Evolutionary conservation across 2,329 filamentous ascomycete species (phyloP).

Genomic region (Aspergillus novoparasiticus): DNA sequence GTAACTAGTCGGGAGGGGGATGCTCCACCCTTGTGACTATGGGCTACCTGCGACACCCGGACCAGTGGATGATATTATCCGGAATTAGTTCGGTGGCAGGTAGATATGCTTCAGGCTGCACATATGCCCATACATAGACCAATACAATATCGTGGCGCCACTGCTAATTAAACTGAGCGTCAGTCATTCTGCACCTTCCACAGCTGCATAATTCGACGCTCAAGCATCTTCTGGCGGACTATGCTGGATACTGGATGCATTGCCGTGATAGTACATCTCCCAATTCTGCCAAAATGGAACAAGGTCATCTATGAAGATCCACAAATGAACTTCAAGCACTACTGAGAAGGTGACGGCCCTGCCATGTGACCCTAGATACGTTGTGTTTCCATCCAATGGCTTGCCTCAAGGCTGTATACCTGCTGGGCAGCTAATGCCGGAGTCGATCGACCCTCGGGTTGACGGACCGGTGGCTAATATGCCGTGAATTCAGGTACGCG

Average conservation of each 20-base stretch:
- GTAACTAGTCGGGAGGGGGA: not conserved
- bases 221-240: not conserved
- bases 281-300: not conserved
- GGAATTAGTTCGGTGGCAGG: constrained; percentile 4
- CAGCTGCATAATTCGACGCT: not conserved
- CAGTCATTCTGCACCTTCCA: constrained; percentile 1
- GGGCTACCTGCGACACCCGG: constrained; percentile 8
- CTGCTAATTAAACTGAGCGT: constrained; percentile 6
- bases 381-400: not conserved
- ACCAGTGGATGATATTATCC: constrained; percentile 13
- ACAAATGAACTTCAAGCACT: not conserved
- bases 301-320: not conserved
- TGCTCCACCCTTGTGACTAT: constrained; percentile 7
- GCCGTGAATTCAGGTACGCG: not conserved
- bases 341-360: not conserved
- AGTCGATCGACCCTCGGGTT: constrained; percentile 18
- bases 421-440: constrained; percentile 9
- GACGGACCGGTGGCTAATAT: constrained; percentile 22
- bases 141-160: not conserved
- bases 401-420: constrained; percentile 1
- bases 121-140: not conserved
- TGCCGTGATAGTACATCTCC: not conserved
- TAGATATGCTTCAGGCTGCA: not conserved
- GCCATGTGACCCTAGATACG: not conserved
- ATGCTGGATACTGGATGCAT: constrained; percentile 3